phyloP scores from a whole-genome alignment of 2,329 filamentous ascomycete species.

The Davidsoniella eucalypti region DNA sequence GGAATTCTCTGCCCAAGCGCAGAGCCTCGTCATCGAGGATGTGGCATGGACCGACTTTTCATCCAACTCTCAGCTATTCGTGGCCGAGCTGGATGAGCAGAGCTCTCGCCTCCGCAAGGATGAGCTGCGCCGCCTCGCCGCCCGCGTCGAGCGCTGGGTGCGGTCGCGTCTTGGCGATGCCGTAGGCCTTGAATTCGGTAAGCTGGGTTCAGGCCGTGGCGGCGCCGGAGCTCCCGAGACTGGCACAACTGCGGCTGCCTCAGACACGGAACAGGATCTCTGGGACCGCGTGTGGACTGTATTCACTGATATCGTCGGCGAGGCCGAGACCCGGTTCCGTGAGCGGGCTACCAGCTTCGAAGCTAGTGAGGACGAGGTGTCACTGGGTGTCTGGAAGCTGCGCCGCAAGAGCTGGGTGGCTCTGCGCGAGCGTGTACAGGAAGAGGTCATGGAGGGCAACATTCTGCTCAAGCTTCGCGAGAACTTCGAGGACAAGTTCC shows the following conservation, averaged over 20 bases:
- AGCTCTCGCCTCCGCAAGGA: constrained; percentile 75
- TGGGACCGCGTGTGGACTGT: constrained; percentile 93
- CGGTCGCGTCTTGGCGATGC: constrained; percentile 73
- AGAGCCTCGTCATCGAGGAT: constrained; percentile 59
- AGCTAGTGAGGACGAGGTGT: constrained; percentile 77
- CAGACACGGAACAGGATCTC: constrained; percentile 56
- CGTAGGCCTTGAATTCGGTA: constrained; percentile 88
- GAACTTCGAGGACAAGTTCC: constrained; percentile 98
- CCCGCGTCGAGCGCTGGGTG: constrained; percentile 85
- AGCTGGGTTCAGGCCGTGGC: constrained; percentile 72
- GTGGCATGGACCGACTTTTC: constrained; percentile 77
- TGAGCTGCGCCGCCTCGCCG: constrained; percentile 86
- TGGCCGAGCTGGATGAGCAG: constrained; percentile 81
- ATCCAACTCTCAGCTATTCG: constrained; percentile 62
- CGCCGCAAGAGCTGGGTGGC: constrained; percentile 91
- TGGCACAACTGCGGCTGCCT: constrained; percentile 50
- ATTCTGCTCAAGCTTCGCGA: constrained; percentile 87
- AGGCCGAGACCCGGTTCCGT: constrained; percentile 72
- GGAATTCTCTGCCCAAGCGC: constrained; percentile 60
- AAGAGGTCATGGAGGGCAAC: constrained; percentile 97
- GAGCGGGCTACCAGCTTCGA: constrained; percentile 88
- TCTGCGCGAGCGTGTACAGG: constrained; percentile 76
- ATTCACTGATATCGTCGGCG: constrained; percentile 66
- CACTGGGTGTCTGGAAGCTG: constrained; percentile 81
- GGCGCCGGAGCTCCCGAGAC: constrained; percentile 66